Evolutionary conservation across 2,329 filamentous ascomycete genomes (phyloP).

Genomic region (Alternaria atra): DNA sequence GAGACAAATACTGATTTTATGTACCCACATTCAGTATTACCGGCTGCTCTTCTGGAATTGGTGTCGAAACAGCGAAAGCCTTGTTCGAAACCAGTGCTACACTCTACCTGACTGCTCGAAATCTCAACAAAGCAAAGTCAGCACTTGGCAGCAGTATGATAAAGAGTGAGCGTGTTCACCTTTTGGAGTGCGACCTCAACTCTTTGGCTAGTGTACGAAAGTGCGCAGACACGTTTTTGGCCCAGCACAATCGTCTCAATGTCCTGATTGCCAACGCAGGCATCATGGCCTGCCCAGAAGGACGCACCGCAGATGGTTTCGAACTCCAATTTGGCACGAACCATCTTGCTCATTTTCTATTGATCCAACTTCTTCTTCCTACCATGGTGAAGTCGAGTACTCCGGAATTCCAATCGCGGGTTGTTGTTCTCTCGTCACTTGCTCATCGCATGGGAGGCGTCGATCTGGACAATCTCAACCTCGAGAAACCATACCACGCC

Average conservation of each 20-base stretch:
- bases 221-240: conserved; percentile 31
- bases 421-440: conserved; percentile 24
- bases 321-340: conserved; percentile 65
- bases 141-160: conserved; percentile 38
- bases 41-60: too few species aligned
- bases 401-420: conserved; percentile 46
- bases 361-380: conserved; percentile 61
- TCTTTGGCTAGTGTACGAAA: conserved; percentile 28
- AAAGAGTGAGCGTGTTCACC: conserved; percentile 24
- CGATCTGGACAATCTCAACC: conserved; percentile 51
- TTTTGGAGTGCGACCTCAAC: conserved; percentile 37
- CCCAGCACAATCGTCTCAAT: conserved; percentile 26
- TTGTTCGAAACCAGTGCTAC: conserved; percentile 58
- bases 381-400: conserved; percentile 54
- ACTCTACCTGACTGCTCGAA: conserved; percentile 56
- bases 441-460: conserved; percentile 12
- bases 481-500: conserved; percentile 52
- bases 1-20: too few species aligned
- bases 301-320: conserved; percentile 46
- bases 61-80: conserved; percentile 46
- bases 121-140: conserved; percentile 22
- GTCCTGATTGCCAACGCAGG: conserved; percentile 32
- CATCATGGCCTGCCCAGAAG: conserved; percentile 36
- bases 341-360: conserved; percentile 64
- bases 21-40: too few species aligned